These are phyloP conservation scores for Diddensiella santjacobensis DNA, from an alignment of 805 yeast genomes.

Conservation along the genomic window DNA sequence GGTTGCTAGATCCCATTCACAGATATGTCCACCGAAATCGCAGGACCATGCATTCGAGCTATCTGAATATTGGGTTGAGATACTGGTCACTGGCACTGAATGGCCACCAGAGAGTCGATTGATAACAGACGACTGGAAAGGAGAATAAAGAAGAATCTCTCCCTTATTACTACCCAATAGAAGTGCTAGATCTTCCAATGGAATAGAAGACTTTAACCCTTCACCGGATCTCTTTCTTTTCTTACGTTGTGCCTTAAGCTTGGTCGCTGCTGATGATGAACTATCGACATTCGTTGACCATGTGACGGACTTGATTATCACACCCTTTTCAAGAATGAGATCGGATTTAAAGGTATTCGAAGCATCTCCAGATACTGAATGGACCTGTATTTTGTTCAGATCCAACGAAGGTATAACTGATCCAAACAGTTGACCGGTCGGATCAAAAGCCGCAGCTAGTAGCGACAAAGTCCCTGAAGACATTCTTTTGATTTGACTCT, in stretches of 20 bases:
- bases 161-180: constrained; percentile 68
- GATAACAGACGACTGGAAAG: constrained; percentile 54
- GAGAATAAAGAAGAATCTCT: constrained; percentile 60
- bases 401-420: constrained; percentile 66
- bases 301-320: constrained; percentile 44
- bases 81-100: constrained; percentile 46
- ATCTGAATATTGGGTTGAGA: constrained; percentile 41
- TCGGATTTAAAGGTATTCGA: constrained; percentile 40
- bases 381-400: constrained; percentile 64
- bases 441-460: constrained; percentile 47
- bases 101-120: constrained; percentile 47
- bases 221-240: constrained; percentile 31
- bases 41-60: constrained; percentile 53
- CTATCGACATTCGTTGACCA: constrained; percentile 45
- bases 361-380: constrained; percentile 39
- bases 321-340: constrained; percentile 50
- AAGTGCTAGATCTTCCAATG: constrained; percentile 44
- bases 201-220: constrained; percentile 2
- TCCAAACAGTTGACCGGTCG: constrained; percentile 58
- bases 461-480: constrained; percentile 14
- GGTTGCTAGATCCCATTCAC: constrained; percentile 56
- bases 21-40: constrained; percentile 53
- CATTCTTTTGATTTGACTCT: constrained; percentile 31
- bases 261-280: constrained; percentile 2
- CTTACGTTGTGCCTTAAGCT: constrained; percentile 22